phyloP scores from a whole-genome alignment of 2,329 filamentous ascomycete genomes.

The Clarireedia paspali region DNA sequence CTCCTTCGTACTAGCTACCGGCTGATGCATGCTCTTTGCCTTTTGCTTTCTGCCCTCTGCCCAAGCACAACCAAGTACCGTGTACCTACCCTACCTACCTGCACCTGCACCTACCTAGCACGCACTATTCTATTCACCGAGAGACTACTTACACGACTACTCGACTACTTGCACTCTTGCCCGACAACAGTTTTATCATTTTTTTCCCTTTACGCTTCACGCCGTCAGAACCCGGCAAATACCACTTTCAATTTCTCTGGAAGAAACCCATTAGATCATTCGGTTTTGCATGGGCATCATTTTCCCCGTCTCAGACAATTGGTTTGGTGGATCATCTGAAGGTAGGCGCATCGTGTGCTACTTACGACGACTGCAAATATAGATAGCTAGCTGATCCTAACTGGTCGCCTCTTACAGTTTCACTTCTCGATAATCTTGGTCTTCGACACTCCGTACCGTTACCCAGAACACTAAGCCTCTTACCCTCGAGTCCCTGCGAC shows the following conservation, averaged over 20 bases:
- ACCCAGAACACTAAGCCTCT: background rate
- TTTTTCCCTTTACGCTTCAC: background rate
- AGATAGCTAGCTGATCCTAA: slow-evolving; percentile 18
- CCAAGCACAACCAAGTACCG: too few relatives aligned
- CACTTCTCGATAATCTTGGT: slow-evolving; percentile 8
- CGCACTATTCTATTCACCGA: too few relatives aligned
- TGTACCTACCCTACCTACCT: too few relatives aligned
- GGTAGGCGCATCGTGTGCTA: slow-evolving; percentile 4
- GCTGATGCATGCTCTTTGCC: too few relatives aligned
- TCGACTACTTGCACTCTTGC: background rate
- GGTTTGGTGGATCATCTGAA: background rate
- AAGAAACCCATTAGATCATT: background rate
- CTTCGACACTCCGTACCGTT: slow-evolving; percentile 6
- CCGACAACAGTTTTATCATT: background rate
- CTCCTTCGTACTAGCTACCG: too few relatives aligned
- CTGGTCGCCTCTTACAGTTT: slow-evolving; percentile 21
- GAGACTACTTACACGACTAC: too few relatives aligned
- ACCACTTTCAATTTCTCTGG: background rate
- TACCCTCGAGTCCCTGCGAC: background rate
- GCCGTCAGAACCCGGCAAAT: background rate
- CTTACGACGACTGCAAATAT: slow-evolving; percentile 8
- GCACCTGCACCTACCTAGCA: too few relatives aligned
- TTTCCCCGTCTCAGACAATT: background rate
- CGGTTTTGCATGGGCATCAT: background rate
- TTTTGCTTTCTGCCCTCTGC: too few relatives aligned